Conservation (phyloP, 2,329 filamentous ascomycete species). For the Nemania abortiva region DNA sequence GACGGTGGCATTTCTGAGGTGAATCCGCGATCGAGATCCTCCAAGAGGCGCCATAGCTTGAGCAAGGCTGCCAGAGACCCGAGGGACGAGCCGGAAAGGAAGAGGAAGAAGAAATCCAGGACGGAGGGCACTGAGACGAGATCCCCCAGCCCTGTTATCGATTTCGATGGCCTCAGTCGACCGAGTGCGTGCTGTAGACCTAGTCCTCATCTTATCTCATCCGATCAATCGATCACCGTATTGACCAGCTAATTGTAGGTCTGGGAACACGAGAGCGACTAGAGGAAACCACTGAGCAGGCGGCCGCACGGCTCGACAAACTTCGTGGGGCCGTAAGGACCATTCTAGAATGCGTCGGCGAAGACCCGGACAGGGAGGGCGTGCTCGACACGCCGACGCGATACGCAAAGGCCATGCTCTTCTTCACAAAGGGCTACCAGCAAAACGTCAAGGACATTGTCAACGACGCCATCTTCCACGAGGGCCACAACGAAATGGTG, state of each 20-base stretch:
- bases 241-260: slow-evolving; percentile 56
- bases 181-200: slow-evolving; percentile 60
- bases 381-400: slow-evolving; percentile 79
- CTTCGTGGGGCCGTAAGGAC: slow-evolving; percentile 73
- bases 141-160: slow-evolving; percentile 69
- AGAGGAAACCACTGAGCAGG: slow-evolving; percentile 67
- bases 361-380: slow-evolving; percentile 74
- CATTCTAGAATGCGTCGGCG: slow-evolving; percentile 75
- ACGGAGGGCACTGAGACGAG: slow-evolving; percentile 52
- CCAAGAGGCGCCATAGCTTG: slow-evolving; percentile 65
- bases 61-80: slow-evolving; percentile 73
- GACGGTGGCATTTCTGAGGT: slow-evolving; percentile 51
- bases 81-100: slow-evolving; percentile 62
- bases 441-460: slow-evolving; percentile 92
- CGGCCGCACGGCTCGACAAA: slow-evolving; percentile 65
- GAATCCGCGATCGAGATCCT: slow-evolving; percentile 48
- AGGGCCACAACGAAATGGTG: slow-evolving; percentile 96
- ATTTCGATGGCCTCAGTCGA: slow-evolving; percentile 71
- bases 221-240: slow-evolving; percentile 20
- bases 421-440: slow-evolving; percentile 97
- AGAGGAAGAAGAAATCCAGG: slow-evolving; percentile 54
- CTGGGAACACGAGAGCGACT: slow-evolving; percentile 73
- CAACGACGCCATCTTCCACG: slow-evolving; percentile 94
- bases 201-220: not conserved
- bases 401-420: slow-evolving; percentile 95